Percentiles rank a stretch among this genome's conserved stretches.
phyloP scores from a whole-genome alignment of 2,329 filamentous ascomycete species.

The Venturia effusa region DNA sequence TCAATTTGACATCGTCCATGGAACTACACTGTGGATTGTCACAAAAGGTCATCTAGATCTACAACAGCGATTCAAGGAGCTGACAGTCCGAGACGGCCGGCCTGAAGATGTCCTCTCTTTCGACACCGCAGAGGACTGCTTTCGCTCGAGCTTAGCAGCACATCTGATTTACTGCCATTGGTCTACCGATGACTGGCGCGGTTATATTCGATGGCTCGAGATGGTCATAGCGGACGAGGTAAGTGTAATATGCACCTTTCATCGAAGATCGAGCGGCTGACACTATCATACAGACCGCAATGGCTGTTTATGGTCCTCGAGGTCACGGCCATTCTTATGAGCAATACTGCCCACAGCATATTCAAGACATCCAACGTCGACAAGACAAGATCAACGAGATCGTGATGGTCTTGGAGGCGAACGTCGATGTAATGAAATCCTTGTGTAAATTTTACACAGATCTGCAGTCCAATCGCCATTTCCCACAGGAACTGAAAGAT shows the following conservation, averaged over 20 bases:
- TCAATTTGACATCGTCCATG: constrained; percentile 27
- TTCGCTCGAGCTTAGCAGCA: constrained; percentile 25
- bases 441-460: constrained; percentile 17
- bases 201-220: constrained; percentile 32
- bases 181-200: constrained; percentile 33
- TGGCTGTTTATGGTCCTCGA: neutral
- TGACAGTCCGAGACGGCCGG: constrained; percentile 22
- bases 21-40: constrained; percentile 32
- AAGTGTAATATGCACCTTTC: neutral
- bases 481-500: constrained; percentile 13
- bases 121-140: constrained; percentile 21
- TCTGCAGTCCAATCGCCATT: constrained; percentile 15
- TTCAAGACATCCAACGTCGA: constrained; percentile 22
- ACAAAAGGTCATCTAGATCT: constrained; percentile 24
- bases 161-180: constrained; percentile 31
- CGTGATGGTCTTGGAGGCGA: constrained; percentile 28
- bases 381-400: constrained; percentile 28
- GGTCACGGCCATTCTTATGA: constrained; percentile 6
- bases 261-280: neutral
- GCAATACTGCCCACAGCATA: constrained; percentile 17
- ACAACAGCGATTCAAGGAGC: constrained; percentile 18
- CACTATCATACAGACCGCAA: neutral
- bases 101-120: constrained; percentile 24
- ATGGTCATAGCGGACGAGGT: constrained; percentile 23
- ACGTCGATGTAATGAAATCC: constrained; percentile 25